Evolutionary conservation across 2,329 filamentous ascomycete species (phyloP), one percentile per base, ranked within the genome.

Genomic region (Cladophialophora carrionii): DNA sequence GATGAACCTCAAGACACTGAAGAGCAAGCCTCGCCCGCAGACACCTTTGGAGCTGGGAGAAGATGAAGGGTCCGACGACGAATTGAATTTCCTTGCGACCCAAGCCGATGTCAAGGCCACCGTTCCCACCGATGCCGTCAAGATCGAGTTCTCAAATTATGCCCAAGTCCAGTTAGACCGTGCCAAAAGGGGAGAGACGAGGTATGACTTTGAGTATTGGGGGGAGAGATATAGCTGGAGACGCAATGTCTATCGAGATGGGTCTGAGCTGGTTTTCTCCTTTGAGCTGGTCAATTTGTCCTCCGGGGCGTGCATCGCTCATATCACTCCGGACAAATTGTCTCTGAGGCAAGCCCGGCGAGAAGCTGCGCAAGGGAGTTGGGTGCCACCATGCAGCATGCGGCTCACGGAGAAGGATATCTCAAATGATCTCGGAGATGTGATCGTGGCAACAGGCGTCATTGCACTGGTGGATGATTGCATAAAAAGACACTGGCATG

Each of bases 151-250:
- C 76, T 96, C 92, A 70, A 99, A 98, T 80, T 99, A 99, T 76
- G 94, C 94, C 1, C 92, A 95, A 72, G 87, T 98, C 48, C 90
- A 96, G 70, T 80, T 99, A 57, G 87, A 85, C 71, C 64, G 68
- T 24, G 52, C 46, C 20, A 87, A 91, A 49, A 83, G 86, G 26
- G 89, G 89, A 6, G 80, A 84, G 57, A 88, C 86, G 71, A 94
- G 92, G 78, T 98, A 97, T 76, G 90, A 92, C 62, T 97, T 96
- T 73, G 90, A 94, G 74, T 96, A 96, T 83, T 98, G 95, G 95
- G 92, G 91, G 29, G 85, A 89, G 71, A 84, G 82, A 61, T 98
- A 98, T 77, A 81, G 86, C 59, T 98, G 95, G 95, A 90, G 88
- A 76, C 87, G 92, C 43, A 84, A 89, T 56, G 80, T 84, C 52